phyloP scores from a whole-genome alignment of 2,329 filamentous ascomycete species.

The Aspergillus intermedius region DNA sequence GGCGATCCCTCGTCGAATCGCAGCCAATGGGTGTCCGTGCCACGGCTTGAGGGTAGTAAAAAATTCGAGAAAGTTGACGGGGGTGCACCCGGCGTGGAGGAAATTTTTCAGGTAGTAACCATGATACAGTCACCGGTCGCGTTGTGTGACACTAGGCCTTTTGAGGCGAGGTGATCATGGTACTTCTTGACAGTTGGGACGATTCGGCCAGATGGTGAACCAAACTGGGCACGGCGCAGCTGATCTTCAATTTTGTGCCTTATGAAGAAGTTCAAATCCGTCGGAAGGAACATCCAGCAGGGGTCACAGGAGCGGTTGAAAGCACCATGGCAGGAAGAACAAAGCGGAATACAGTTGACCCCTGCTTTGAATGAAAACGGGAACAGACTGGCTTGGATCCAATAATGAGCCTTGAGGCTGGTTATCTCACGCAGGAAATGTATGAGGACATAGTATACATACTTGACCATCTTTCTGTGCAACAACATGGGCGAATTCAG shows the following conservation, averaged over 20 bases:
- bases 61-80: background rate
- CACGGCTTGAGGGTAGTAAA: background rate
- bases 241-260: background rate
- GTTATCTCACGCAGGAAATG: background rate
- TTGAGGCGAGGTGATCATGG: background rate
- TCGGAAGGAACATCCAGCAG: background rate
- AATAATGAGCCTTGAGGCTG: background rate
- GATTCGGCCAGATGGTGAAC: background rate
- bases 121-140: background rate
- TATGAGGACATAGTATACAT: background rate
- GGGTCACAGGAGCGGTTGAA: background rate
- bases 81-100: background rate
- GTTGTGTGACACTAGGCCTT: background rate
- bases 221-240: background rate
- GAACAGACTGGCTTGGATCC: background rate
- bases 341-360: background rate
- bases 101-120: background rate
- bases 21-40: background rate
- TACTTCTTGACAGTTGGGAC: background rate
- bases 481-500: background rate
- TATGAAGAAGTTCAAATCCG: background rate
- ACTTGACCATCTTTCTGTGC: constrained; percentile 1
- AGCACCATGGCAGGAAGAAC: background rate
- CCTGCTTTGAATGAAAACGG: background rate
- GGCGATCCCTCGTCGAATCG: background rate